Conservation (phyloP, 1,284 basidiomycete species). For the Ustilago loliicola region DNA sequence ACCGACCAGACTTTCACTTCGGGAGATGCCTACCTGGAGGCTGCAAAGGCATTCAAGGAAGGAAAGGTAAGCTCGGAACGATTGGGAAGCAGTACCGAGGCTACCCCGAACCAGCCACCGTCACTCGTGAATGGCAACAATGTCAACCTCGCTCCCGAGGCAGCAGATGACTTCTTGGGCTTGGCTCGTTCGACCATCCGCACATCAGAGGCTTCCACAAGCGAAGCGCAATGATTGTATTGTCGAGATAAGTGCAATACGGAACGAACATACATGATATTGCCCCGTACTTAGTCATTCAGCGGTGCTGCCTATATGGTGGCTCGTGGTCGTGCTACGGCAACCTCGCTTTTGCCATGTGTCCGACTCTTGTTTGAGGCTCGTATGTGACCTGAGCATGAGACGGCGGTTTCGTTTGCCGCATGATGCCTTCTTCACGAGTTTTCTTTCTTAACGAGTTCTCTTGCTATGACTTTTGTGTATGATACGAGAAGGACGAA, state of each 20-base stretch:
- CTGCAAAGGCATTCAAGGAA: slow-evolving; percentile 47
- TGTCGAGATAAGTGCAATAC: neutral
- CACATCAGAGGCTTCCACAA: slow-evolving; percentile 10
- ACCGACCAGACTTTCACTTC: slow-evolving; percentile 51
- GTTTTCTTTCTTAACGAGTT: too few relatives aligned
- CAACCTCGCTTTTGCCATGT: neutral
- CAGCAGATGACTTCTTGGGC: slow-evolving; percentile 43
- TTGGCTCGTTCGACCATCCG: slow-evolving; percentile 34
- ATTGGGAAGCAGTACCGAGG: slow-evolving; percentile 19
- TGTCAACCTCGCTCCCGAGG: slow-evolving; percentile 5
- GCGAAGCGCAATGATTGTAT: slow-evolving; percentile 7
- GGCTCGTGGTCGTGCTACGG: neutral
- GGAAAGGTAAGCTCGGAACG: slow-evolving; percentile 30
- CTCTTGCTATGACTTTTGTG: too few relatives aligned
- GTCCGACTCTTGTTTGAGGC: neutral
- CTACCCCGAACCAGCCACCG: neutral
- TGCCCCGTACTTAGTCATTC: neutral
- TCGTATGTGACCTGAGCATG: neutral
- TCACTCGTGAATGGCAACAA: neutral
- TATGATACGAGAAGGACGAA: too few relatives aligned
- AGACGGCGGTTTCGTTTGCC: neutral
- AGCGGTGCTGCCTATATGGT: neutral
- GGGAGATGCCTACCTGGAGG: slow-evolving; percentile 52
- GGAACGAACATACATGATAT: neutral
- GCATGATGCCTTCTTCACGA: too few relatives aligned